Percentiles rank a stretch among this genome's conserved stretches.
Conservation (phyloP, 768 basidiomycete genomes). For the Termitomyces sp. region DNA sequence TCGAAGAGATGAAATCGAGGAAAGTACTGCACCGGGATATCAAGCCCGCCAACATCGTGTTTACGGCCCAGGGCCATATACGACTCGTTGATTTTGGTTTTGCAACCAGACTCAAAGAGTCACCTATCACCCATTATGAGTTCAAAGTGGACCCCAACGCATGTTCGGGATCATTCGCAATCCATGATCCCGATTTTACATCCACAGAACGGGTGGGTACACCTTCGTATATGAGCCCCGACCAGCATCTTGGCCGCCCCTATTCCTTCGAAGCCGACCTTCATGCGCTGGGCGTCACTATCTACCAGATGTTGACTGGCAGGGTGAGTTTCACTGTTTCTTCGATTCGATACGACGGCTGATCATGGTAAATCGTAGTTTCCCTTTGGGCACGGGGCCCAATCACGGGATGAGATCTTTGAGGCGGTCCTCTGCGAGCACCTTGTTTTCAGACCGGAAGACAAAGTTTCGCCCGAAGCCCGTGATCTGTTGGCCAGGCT, state of each 20-base stretch:
- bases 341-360: not conserved
- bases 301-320: slow-evolving; percentile 6
- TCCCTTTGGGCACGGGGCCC: slow-evolving; percentile 1
- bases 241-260: slow-evolving; percentile 1
- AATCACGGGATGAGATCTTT: not conserved
- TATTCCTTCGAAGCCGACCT: slow-evolving; percentile 9
- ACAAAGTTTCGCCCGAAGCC: not conserved
- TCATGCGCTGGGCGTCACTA: slow-evolving; percentile 1
- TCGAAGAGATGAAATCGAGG: not conserved
- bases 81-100: slow-evolving; percentile 6
- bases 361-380: slow-evolving; percentile 1
- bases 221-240: slow-evolving; percentile 1
- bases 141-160: not conserved
- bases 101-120: slow-evolving; percentile 1
- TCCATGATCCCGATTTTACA: not conserved
- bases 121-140: not conserved
- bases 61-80: slow-evolving; percentile 4
- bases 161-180: slow-evolving; percentile 1
- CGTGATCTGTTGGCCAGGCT: not conserved
- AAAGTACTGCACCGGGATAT: slow-evolving; percentile 9
- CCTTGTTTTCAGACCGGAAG: not conserved
- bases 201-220: slow-evolving; percentile 7
- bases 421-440: not conserved
- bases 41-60: slow-evolving; percentile 8
- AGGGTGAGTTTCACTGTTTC: not conserved